Evolutionary conservation across 2,329 filamentous ascomycete genomes (phyloP).

Genomic region (Botrytis fabae): DNA sequence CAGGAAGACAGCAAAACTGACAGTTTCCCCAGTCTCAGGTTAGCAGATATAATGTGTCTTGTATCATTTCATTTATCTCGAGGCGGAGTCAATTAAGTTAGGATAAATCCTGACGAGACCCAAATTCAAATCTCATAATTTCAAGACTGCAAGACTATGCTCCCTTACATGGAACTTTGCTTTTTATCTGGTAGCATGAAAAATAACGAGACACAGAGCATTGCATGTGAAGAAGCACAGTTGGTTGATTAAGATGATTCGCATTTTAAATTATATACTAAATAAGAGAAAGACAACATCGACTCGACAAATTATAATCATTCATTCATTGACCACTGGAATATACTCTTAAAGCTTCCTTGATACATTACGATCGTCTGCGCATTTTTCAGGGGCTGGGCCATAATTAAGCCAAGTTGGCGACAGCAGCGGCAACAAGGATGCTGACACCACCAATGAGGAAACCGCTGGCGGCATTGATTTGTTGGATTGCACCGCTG

Average conservation of each 20-base stretch:
- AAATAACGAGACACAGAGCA: neutral
- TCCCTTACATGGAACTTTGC: neutral
- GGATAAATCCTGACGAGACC: neutral
- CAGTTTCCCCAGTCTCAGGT: neutral
- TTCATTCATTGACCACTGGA: neutral
- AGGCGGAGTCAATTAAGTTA: neutral
- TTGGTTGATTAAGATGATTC: neutral
- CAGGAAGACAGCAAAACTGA: neutral
- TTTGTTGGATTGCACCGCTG: neutral
- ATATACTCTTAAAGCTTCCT: neutral
- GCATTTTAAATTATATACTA: neutral
- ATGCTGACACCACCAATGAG: neutral
- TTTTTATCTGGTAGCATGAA: neutral
- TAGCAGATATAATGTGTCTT: neutral
- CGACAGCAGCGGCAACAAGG: neutral
- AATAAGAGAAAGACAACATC: neutral
- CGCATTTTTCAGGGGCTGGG: rapidly evolving
- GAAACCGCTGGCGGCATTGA: neutral
- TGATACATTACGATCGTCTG: neutral
- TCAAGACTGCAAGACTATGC: neutral
- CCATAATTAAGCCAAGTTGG: neutral
- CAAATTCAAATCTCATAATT: neutral
- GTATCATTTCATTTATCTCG: neutral
- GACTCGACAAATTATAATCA: neutral
- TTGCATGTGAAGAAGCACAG: neutral